Evolutionary conservation across 345 rosid genomes (phyloP).

Genomic region (Citrus australasica): DNA sequence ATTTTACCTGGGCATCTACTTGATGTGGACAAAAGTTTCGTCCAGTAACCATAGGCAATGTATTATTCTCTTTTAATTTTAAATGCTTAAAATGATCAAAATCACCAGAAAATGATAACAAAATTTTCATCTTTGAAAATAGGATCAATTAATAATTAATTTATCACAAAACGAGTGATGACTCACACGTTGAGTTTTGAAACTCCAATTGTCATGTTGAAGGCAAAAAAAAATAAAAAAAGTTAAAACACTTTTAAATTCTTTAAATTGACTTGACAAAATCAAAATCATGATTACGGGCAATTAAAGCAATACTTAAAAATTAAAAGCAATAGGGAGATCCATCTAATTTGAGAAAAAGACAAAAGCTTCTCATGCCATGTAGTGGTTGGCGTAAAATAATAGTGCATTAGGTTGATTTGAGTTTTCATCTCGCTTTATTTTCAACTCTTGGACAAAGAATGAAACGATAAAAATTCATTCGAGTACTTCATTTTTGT

Average conservation of each 20-base stretch:
- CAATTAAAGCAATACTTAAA: constrained; percentile 1
- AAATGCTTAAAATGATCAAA: neutral
- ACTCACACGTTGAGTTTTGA: neutral
- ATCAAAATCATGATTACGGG: neutral
- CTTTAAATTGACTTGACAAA: neutral
- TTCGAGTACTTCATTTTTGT: neutral
- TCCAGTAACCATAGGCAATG: neutral
- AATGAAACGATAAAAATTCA: neutral
- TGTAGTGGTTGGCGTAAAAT: neutral
- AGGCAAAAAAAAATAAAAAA: neutral
- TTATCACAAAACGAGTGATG: neutral
- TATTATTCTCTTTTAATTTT: neutral
- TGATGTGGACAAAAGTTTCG: neutral
- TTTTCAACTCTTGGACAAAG: neutral
- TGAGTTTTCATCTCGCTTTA: neutral
- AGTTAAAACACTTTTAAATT: neutral
- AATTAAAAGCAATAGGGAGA: neutral
- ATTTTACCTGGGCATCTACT: neutral
- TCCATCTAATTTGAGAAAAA: neutral
- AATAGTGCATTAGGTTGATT: neutral
- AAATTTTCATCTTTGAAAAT: neutral
- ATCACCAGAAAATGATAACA: neutral
- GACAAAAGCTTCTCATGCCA: neutral
- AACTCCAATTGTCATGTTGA: neutral
- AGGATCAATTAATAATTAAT: neutral